Evolutionary conservation across 768 basidiomycete species (phyloP), one percentile per base, ranked within the genome.

Genomic region (Leccinum disarticulatum): DNA sequence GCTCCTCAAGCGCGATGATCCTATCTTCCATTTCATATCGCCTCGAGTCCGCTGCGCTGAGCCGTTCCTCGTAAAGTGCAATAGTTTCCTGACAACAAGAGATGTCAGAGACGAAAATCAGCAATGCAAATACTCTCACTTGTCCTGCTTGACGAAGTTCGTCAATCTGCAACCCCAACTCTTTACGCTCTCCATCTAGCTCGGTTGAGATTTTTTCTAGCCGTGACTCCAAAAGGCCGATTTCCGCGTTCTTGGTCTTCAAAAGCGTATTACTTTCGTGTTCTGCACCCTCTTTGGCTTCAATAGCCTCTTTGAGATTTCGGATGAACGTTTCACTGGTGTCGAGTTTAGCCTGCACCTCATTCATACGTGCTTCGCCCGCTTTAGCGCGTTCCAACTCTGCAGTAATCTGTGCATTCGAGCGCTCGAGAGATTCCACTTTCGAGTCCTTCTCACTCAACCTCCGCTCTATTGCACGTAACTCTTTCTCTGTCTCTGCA

Each of bases 91-190:
- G 27, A 52, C 52, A 54, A 52, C 13, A 58, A 56, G 22, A 54
- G 57, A 15, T 15, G 28, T 64, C 19, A 50, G 56, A 48, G 13
- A 19, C 19, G 22, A 30, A 43, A 14, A 31, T 17, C 33, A 57
- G 19, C 52, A 43, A 53, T 11, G 31, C 17, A 30, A 50, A 53
- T 25, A 13, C 22, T 61, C 80, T 65, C 68, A 92, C 93, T 80
- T 95, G 92, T 36, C 95, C 95, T 27, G 95, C 96, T 62, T 83
- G 80, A 33, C 93, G 82, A 46, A 98, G 81, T 68, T 94, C 91
- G 57, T 96, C 90, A 1, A 97, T 85, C 65, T 94, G 88, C 0
- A 69, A 72, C 13, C 81, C 80, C 36, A 96, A 76, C 65, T 95
- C 92, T 49, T 72, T 77, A 48, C 85, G 81, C 64, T 93, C 91